Evolutionary conservation across 169 alveolate genomes (phyloP), one percentile per base, ranked within the genome.

Genomic region (Plasmodium fragile): DNA sequence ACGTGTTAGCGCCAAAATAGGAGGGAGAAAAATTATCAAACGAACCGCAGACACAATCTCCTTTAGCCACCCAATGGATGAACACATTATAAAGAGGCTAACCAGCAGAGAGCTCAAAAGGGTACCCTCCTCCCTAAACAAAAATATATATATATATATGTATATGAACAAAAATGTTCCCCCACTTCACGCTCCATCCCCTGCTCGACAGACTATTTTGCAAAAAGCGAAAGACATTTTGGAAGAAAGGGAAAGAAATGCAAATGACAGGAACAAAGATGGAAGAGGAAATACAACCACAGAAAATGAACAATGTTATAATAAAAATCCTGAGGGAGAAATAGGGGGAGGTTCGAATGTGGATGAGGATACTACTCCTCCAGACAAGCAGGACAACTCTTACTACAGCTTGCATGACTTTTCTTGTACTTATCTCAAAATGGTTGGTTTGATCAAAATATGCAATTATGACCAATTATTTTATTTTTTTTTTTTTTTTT

Each of bases 71-170:
- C 53, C 34, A 49, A 84, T 84, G 93, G 84, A 84, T n/a, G 93
- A 84, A 10, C 85, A 84, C 25, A 69, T 84, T 84, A 73, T 84
- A 72, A 75, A 84, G 41, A 39, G 69, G 8, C 70, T 84, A 84
- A 84, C 93, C 25, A 75, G 30, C 30, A 84, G 93, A 53, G 93
- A 84, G 59, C 43, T 84, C 45, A 84, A 84, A 84, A 72, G 30
- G 79, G 93, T 84, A 36, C 13, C 75, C 75, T 13, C 13, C 75
- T 2, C 5, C 75, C 3, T 3, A 25, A 72, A 72, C 30, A 45
- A 84, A 84, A 25, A 25, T 36, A 69, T 25, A 43, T 22, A 78
- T 4, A 78, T 3, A 41, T 43, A 78, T 6, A 65, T 4, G 22
- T 5, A 0, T 8, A 5, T 18, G 5, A 65, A 59, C 30, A 28